Conservation (phyloP, 805 yeast genomes). For the Zygotorulaspora sp. region DNA sequence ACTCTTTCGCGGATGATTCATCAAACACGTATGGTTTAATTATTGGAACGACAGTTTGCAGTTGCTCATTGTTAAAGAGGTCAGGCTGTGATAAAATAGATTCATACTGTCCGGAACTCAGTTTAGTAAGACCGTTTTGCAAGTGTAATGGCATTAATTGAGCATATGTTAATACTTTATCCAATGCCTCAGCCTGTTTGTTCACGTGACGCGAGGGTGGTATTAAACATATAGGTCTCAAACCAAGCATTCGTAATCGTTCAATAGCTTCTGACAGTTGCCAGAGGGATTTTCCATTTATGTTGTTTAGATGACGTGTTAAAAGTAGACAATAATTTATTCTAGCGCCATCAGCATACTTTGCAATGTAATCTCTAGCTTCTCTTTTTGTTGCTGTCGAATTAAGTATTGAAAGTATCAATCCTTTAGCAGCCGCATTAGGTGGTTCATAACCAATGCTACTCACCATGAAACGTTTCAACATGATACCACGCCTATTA, state of each 20-base stretch:
- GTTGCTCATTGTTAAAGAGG: slow-evolving; percentile 10
- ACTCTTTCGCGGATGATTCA: slow-evolving; percentile 40
- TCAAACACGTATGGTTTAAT: slow-evolving; percentile 68
- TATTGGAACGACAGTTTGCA: slow-evolving; percentile 39
- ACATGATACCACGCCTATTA: slow-evolving; percentile 12
- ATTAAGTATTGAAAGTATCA: slow-evolving; percentile 77
- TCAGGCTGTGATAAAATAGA: slow-evolving; percentile 19
- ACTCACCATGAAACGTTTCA: slow-evolving; percentile 17
- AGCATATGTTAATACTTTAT: slow-evolving; percentile 21
- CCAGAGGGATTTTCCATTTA: slow-evolving; percentile 8
- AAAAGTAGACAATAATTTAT: slow-evolving; percentile 29
- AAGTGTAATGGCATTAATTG: slow-evolving; percentile 26
- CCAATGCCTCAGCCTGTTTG: slow-evolving; percentile 25
- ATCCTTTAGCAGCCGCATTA: slow-evolving; percentile 43
- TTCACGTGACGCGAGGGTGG: slow-evolving; percentile 34
- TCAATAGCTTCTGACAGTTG: slow-evolving; percentile 25
- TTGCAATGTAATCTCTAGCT: slow-evolving; percentile 72
- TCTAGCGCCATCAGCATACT: slow-evolving; percentile 43
- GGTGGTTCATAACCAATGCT: slow-evolving; percentile 21
- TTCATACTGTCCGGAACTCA: slow-evolving; percentile 14
- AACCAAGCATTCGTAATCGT: slow-evolving; percentile 44
- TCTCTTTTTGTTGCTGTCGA: slow-evolving; percentile 94
- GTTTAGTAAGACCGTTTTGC: slow-evolving; percentile 22
- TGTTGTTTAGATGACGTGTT: slow-evolving; percentile 23
- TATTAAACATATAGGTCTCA: slow-evolving; percentile 64